phyloP scores from a whole-genome alignment of 2,329 filamentous ascomycete genomes.

The Calonectria hawksworthii region DNA sequence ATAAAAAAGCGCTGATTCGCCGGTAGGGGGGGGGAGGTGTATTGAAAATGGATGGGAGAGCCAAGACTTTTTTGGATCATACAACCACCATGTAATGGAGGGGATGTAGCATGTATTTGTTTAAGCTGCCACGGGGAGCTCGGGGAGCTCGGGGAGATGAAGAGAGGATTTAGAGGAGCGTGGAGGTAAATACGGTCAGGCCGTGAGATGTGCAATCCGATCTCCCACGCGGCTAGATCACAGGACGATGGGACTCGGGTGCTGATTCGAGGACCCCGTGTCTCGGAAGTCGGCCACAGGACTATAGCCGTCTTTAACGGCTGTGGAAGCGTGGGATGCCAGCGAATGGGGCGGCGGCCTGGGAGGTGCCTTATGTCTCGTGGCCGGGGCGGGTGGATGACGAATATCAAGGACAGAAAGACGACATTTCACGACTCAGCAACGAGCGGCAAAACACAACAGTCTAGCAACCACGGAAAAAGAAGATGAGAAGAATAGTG shows the following conservation, averaged over 20 bases:
- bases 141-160: conserved; percentile 25
- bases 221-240: conserved; percentile 25
- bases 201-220: background rate
- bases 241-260: conserved; percentile 18
- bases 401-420: conserved; percentile 46
- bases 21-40: background rate
- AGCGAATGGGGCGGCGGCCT: conserved; percentile 34
- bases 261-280: conserved; percentile 25
- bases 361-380: conserved; percentile 24
- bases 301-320: conserved; percentile 15
- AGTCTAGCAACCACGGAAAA: background rate
- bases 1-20: background rate
- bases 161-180: background rate
- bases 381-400: conserved; percentile 40
- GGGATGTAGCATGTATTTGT: conserved; percentile 11
- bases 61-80: conserved; percentile 21
- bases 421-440: conserved; percentile 35
- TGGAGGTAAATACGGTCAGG: background rate
- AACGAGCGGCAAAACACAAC: conserved; percentile 12
- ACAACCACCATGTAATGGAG: background rate
- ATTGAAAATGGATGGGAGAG: background rate
- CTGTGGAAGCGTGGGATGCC: conserved; percentile 20
- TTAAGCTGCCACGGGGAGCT: conserved; percentile 16
- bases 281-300: conserved; percentile 30
- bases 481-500: background rate